Percentiles rank a stretch among this genome's conserved stretches.
Evolutionary conservation across 768 basidiomycete species (phyloP).

Genomic region (Tricholoma sp.): DNA sequence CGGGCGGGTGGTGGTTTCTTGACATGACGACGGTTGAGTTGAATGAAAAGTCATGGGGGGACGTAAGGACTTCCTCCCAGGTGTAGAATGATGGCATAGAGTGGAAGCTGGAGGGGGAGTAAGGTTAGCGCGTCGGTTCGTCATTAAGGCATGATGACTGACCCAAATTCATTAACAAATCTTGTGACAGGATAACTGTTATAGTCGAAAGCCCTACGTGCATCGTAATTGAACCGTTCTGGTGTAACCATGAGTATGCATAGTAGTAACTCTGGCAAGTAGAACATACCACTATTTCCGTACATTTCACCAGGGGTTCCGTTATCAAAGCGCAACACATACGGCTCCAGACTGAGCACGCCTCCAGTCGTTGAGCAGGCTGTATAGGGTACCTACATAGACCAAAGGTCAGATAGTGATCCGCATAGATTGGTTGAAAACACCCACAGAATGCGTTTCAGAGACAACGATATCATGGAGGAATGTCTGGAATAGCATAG

Average conservation of each 20-base stretch:
- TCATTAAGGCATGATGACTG: slow-evolving; percentile 5
- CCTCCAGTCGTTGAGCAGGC: slow-evolving; percentile 57
- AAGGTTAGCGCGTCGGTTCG: not conserved
- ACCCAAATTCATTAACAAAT: slow-evolving; percentile 60
- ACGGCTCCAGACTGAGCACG: slow-evolving; percentile 52
- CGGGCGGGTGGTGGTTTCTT: slow-evolving; percentile 52
- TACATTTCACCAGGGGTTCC: slow-evolving; percentile 49
- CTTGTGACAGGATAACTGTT: slow-evolving; percentile 45
- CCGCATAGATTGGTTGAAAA: not conserved
- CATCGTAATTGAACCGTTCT: slow-evolving; percentile 58
- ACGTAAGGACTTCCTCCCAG: slow-evolving; percentile 51
- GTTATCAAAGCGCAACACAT: slow-evolving; percentile 44
- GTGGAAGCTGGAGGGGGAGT: slow-evolving; percentile 38
- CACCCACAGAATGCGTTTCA: slow-evolving; percentile 44
- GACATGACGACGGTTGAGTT: slow-evolving; percentile 54
- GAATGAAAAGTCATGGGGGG: slow-evolving; percentile 49
- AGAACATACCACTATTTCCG: slow-evolving; percentile 42
- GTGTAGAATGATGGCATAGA: slow-evolving; percentile 60
- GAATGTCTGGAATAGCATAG: slow-evolving; percentile 48
- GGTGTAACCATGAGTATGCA: not conserved
- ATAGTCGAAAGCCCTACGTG: slow-evolving; percentile 46
- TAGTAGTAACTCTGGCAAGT: not conserved
- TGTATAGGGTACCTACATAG: slow-evolving; percentile 45
- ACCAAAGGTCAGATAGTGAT: not conserved
- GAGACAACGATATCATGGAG: slow-evolving; percentile 42